These are phyloP conservation scores for Zhuliangozyma parablackwelliae DNA, from an alignment of 1,139 yeast species.

Conservation along the genomic window DNA sequence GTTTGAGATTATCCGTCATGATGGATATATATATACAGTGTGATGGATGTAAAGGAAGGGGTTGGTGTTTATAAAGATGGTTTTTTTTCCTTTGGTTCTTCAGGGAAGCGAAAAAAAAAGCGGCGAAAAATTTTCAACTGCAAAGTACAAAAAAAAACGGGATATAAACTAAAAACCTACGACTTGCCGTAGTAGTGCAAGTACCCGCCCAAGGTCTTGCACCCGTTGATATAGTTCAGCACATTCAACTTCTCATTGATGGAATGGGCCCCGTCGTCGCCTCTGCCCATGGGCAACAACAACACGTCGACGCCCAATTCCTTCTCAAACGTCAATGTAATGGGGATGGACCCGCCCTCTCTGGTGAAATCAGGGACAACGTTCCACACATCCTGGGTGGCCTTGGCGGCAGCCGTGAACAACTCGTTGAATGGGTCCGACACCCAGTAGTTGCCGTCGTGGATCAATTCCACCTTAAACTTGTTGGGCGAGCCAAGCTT, in stretches of 20 bases:
- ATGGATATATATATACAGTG: background rate
- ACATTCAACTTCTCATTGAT: constrained; percentile 91
- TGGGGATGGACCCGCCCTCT: constrained; percentile 98
- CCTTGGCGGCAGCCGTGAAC: constrained; percentile 90
- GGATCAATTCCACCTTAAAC: constrained; percentile 69
- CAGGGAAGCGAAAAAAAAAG: no score
- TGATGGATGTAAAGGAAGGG: background rate
- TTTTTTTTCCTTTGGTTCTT: no score
- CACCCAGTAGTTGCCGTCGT: constrained; percentile 96
- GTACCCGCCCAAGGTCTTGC: constrained; percentile 90
- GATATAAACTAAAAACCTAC: constrained; percentile 4
- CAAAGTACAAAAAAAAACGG: no score
- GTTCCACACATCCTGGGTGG: constrained; percentile 92
- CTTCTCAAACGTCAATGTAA: constrained; percentile 87
- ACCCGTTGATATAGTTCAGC: constrained; percentile 87
- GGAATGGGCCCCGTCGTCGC: constrained; percentile 99
- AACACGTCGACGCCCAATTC: constrained; percentile 80
- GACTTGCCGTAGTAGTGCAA: constrained; percentile 72
- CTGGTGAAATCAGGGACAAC: constrained; percentile 95
- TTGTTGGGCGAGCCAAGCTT: constrained; percentile 73
- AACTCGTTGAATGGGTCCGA: constrained; percentile 90
- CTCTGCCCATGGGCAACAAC: constrained; percentile 94
- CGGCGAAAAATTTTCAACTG: no score
- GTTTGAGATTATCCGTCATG: constrained; percentile 47
- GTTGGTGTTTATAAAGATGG: background rate